phyloP scores from a whole-genome alignment of 2,329 filamentous ascomycete species.

The Colletotrichum sp. region DNA sequence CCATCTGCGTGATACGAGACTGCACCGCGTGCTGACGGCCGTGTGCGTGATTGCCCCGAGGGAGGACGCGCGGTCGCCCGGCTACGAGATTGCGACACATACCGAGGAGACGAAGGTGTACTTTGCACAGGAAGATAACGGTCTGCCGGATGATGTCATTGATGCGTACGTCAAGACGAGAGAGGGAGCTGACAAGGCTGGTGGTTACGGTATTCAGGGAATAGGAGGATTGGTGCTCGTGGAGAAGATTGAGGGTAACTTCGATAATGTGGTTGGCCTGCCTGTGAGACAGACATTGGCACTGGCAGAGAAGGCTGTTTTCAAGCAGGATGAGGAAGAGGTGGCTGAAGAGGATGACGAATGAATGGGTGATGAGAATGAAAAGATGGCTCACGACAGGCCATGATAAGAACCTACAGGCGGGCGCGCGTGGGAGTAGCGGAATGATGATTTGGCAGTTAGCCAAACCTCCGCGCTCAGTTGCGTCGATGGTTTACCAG shows the following conservation, averaged over 20 bases:
- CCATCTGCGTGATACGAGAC: conserved; percentile 75
- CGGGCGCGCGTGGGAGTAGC: background rate
- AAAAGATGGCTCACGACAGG: background rate
- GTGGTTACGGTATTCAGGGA: conserved; percentile 94
- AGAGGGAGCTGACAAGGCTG: conserved; percentile 95
- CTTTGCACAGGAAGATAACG: conserved; percentile 71
- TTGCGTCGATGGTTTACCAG: background rate
- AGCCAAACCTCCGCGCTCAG: background rate
- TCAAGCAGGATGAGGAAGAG: conserved; percentile 72
- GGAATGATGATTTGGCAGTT: background rate
- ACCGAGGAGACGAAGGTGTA: conserved; percentile 93
- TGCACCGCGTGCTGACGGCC: conserved; percentile 86
- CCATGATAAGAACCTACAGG: background rate
- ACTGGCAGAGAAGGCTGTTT: conserved; percentile 87
- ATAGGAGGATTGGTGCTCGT: conserved; percentile 85
- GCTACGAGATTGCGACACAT: conserved; percentile 80
- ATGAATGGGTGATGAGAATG: conserved; percentile 23
- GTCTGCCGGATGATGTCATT: conserved; percentile 79
- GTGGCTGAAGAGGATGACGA: conserved; percentile 53
- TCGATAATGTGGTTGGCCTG: conserved; percentile 94
- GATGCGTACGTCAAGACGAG: conserved; percentile 79
- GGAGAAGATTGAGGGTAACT: conserved; percentile 85
- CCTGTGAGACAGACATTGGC: conserved; percentile 80
- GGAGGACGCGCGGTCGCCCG: conserved; percentile 80
- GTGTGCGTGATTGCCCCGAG: conserved; percentile 85